Conservation (phyloP, 1,284 basidiomycete species). For the Puccinia polysora region DNA sequence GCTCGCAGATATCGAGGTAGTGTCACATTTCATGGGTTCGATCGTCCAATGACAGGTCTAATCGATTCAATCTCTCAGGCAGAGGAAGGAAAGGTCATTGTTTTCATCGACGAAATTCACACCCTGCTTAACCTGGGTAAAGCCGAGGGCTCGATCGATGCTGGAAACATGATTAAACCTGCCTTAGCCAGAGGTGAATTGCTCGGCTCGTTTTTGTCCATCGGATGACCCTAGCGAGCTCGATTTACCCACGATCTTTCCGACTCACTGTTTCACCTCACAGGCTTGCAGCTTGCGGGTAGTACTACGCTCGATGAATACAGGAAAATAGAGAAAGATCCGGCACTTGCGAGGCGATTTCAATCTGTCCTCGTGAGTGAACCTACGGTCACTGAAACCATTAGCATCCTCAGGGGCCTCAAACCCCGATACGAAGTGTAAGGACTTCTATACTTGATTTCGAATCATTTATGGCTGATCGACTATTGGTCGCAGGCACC, state of each 20-base stretch:
- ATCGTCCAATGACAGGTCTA: too few species aligned
- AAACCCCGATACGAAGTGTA: conserved; percentile 72
- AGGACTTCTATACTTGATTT: not conserved
- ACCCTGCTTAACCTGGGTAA: conserved; percentile 81
- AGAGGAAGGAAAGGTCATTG: conserved; percentile 58
- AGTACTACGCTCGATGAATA: conserved; percentile 83
- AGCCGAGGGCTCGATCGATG: conserved; percentile 83
- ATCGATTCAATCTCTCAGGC: conserved; percentile 53
- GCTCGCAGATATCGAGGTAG: conserved; percentile 78
- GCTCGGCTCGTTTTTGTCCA: not conserved
- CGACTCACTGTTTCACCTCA: conserved; percentile 61
- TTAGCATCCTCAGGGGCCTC: conserved; percentile 76
- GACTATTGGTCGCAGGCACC: conserved; percentile 57
- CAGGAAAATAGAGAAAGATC: conserved; percentile 85
- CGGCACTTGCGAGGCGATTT: conserved; percentile 82
- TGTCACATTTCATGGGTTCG: too few species aligned
- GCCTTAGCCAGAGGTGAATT: conserved; percentile 34
- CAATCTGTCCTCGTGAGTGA: conserved; percentile 82
- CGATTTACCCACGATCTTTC: not conserved
- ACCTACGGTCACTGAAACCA: conserved; percentile 62
- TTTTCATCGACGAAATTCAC: conserved; percentile 85
- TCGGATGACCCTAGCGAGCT: not conserved
- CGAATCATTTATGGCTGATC: not conserved
- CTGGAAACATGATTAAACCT: conserved; percentile 84
- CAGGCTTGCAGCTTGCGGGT: conserved; percentile 78